phyloP scores from a whole-genome alignment of 768 basidiomycete genomes.

The Tulasnella sp. region DNA sequence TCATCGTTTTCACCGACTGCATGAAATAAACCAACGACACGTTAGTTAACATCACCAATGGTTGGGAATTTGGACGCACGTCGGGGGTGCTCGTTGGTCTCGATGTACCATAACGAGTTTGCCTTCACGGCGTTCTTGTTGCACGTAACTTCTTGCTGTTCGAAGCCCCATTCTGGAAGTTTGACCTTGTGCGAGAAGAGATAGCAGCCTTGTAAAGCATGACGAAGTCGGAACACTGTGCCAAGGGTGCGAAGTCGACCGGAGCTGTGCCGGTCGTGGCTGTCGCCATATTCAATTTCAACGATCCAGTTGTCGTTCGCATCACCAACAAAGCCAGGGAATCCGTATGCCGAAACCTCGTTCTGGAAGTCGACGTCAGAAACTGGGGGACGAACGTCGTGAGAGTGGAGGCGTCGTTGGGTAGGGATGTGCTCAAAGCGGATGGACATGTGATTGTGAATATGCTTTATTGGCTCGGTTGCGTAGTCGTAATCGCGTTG shows the following conservation, averaged over 20 bases:
- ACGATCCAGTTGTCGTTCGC: constrained; percentile 91
- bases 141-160: constrained; percentile 99
- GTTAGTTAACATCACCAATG: not conserved
- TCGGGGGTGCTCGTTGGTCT: constrained; percentile 73
- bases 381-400: constrained; percentile 90
- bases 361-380: constrained; percentile 99
- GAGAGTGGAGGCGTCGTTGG: constrained; percentile 86
- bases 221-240: constrained; percentile 77
- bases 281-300: constrained; percentile 72
- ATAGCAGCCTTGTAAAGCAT: constrained; percentile 88
- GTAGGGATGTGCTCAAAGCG: constrained; percentile 78
- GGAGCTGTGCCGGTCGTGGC: constrained; percentile 59
- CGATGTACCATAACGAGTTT: constrained; percentile 92
- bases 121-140: constrained; percentile 91
- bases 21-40: not conserved
- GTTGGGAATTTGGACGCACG: constrained; percentile 48
- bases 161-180: constrained; percentile 94
- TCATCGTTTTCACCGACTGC: constrained; percentile 66
- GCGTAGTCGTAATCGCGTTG: constrained; percentile 50
- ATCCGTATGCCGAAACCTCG: constrained; percentile 93
- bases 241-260: constrained; percentile 74
- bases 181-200: constrained; percentile 98
- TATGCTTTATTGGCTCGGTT: constrained; percentile 53
- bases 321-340: constrained; percentile 79
- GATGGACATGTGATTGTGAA: constrained; percentile 65